These are phyloP conservation scores for Lindgomyces ingoldianus DNA, from an alignment of 495 filamentous ascomycete species.

Conservation along the genomic window DNA sequence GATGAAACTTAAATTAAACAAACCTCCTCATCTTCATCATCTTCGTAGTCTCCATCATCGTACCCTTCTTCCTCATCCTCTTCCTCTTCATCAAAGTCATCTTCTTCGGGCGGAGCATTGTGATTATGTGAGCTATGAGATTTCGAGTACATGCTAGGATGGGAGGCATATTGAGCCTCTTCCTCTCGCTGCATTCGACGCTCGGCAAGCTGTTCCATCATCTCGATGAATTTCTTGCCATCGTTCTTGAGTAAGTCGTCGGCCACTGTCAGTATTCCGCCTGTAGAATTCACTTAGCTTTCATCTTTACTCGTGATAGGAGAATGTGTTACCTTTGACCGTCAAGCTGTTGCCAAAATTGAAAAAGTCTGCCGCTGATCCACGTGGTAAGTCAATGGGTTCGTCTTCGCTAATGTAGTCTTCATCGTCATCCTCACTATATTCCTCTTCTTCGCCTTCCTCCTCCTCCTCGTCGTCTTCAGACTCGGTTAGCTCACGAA, in stretches of 20 bases:
- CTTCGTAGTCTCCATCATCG: constrained; percentile 87
- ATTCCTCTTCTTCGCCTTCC: constrained; percentile 63
- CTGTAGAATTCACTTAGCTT: too few relatives aligned
- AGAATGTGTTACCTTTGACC: constrained; percentile 71
- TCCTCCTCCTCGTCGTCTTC: constrained; percentile 62
- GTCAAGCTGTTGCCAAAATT: constrained; percentile 96
- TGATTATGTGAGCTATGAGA: constrained; percentile 56
- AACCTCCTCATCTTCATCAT: constrained; percentile 88
- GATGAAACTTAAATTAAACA: constrained; percentile 31
- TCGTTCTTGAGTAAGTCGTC: constrained; percentile 99
- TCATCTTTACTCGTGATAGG: too few relatives aligned
- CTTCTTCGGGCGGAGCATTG: constrained; percentile 66
- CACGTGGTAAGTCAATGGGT: constrained; percentile 54
- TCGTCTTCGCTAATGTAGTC: constrained; percentile 63
- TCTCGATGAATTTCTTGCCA: constrained; percentile 99
- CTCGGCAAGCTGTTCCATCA: constrained; percentile 99
- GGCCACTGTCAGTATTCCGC: constrained; percentile 96
- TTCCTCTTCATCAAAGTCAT: constrained; percentile 75
- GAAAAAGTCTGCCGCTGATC: constrained; percentile 75
- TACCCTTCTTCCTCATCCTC: constrained; percentile 88
- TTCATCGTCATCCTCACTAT: constrained; percentile 55
- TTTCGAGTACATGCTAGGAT: constrained; percentile 50
- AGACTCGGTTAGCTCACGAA: constrained; percentile 47
- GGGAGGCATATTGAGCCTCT: constrained; percentile 68
- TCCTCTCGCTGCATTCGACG: constrained; percentile 95